Evolutionary conservation across 176 grass and related monocot species (phyloP), one percentile per base, ranked within the genome.

Genomic region (Aechmea fasciata): DNA sequence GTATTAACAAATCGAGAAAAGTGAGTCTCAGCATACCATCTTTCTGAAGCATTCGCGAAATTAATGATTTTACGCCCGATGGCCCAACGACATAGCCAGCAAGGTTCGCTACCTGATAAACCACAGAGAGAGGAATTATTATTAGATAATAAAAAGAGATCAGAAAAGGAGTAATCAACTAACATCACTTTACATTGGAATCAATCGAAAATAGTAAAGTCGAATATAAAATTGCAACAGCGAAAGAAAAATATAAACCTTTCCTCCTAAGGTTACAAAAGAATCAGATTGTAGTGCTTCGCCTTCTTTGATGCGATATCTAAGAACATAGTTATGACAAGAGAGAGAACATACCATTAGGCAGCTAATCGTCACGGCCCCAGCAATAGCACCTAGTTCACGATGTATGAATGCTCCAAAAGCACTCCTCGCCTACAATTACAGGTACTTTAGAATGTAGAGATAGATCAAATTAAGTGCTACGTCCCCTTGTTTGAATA

Each of bases 61-160:
- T 75, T 57, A 97, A 74, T 66, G 80, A 72, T 71, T 87, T 89
- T 41, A 87, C 81, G 50, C 89, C 81, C 2, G 81, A 82, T 10
- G 93, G 86, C 64, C 93, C 89, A 52, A 91, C 90, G 22, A 97
- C 89, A 25, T 90, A 97, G 49, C 93, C 93, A 15, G 79, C 89
- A 74, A 97, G 86, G 51, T 97, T 97, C 81, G 84, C 93, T 29
- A 97, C 75, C 93, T 97, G 64, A 49, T 71, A 7, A 41, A 69
- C 33, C 41, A 69, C 1, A 69, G 50, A 51, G 3, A 5, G 7
- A 41, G 6, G 33, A 41, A 41, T 41, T 41, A 7, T 7, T 7
- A 41, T 41, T 41, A 41, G 33, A 41, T 57, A 68, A 51, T 50
- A 52, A 8, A 11, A 79, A 50, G 51, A 53, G 41, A 3, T 80